Conservation (phyloP, 2,329 filamentous ascomycete genomes). For the Trichophyton equinum region DNA sequence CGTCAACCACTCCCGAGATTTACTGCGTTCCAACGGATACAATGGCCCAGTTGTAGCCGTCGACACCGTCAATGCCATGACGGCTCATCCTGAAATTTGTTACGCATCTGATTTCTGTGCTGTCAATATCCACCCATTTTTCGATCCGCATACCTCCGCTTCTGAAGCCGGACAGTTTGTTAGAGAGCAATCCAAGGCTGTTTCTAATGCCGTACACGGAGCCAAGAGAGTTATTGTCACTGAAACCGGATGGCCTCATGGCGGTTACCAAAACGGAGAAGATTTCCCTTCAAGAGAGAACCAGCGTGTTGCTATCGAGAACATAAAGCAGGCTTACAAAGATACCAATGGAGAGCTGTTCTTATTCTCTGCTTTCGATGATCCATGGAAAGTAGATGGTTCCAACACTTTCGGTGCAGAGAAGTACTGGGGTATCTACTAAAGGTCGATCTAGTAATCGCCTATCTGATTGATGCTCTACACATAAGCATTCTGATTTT, state of each 20-base stretch:
- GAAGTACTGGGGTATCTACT: constrained; percentile 54
- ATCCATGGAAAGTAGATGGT: constrained; percentile 60
- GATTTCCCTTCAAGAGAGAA: constrained; percentile 58
- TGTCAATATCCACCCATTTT: constrained; percentile 75
- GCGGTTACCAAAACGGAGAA: constrained; percentile 50
- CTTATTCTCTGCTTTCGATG: constrained; percentile 69
- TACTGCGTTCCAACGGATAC: constrained; percentile 53
- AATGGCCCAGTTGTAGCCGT: constrained; percentile 63
- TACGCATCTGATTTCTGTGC: constrained; percentile 63
- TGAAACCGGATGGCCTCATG: constrained; percentile 73
- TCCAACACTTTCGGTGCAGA: constrained; percentile 56
- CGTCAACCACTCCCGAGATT: constrained; percentile 45
- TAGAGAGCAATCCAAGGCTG: constrained; percentile 38
- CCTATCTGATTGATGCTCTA: not conserved
- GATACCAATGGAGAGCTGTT: constrained; percentile 40
- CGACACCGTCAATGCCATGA: constrained; percentile 62
- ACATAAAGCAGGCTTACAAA: constrained; percentile 49
- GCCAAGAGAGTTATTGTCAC: constrained; percentile 59
- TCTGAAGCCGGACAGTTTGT: constrained; percentile 55
- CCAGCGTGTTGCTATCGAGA: constrained; percentile 53
- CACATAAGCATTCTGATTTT: not conserved
- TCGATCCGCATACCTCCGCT: constrained; percentile 52
- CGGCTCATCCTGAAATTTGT: constrained; percentile 57
- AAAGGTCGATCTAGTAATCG: not conserved
- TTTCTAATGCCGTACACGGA: constrained; percentile 37